Conservation (phyloP, 768 basidiomycete species). For the Collybia mongolica region DNA sequence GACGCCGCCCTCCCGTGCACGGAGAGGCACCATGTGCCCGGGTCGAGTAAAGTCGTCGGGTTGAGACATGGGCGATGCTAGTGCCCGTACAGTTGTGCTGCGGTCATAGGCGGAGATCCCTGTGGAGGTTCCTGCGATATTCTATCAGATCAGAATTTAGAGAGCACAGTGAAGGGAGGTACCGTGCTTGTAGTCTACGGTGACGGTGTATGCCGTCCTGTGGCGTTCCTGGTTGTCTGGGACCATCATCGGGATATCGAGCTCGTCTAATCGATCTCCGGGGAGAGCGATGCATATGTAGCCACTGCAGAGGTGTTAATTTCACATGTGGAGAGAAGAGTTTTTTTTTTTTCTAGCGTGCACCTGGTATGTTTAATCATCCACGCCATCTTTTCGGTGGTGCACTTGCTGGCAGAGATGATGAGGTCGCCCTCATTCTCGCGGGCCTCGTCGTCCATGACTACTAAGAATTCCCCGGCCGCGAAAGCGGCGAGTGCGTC, state of each 20-base stretch:
- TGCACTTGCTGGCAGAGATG: slow-evolving; percentile 78
- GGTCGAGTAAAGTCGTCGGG: slow-evolving; percentile 85
- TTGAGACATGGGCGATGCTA: slow-evolving; percentile 58
- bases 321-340: neutral
- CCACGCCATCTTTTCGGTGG: slow-evolving; percentile 99
- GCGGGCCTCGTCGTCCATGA: slow-evolving; percentile 94
- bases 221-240: slow-evolving; percentile 85
- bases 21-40: slow-evolving; percentile 93
- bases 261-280: slow-evolving; percentile 66
- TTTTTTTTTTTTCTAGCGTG: slow-evolving; percentile 15
- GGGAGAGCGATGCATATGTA: slow-evolving; percentile 92
- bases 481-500: slow-evolving; percentile 76
- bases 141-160: neutral
- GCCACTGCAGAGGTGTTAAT: slow-evolving; percentile 53
- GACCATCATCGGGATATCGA: slow-evolving; percentile 95
- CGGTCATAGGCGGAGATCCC: slow-evolving; percentile 98
- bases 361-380: slow-evolving; percentile 96
- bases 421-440: slow-evolving; percentile 99
- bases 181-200: slow-evolving; percentile 93
- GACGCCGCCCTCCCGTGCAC: slow-evolving; percentile 83
- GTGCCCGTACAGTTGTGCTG: slow-evolving; percentile 78
- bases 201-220: slow-evolving; percentile 93
- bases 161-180: slow-evolving; percentile 21
- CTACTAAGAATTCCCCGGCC: slow-evolving; percentile 88
- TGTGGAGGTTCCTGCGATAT: slow-evolving; percentile 74